phyloP scores from a whole-genome alignment of 345 rosid species.

The Populus ilicifolia region DNA sequence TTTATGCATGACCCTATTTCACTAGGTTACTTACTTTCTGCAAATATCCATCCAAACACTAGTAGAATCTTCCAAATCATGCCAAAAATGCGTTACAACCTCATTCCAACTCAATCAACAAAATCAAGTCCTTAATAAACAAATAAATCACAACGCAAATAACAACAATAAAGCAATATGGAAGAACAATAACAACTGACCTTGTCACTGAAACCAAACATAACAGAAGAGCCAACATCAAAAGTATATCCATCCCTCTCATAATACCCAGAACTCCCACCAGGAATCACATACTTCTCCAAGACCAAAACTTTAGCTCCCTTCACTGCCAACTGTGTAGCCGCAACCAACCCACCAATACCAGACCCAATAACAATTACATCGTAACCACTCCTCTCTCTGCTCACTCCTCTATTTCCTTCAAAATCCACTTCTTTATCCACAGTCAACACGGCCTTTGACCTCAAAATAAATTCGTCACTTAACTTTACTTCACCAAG shows the following conservation, averaged over 20 bases:
- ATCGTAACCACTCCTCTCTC: conserved; percentile 44
- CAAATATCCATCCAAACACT: not conserved
- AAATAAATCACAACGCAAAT: not conserved
- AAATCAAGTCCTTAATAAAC: not conserved
- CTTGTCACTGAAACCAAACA: conserved; percentile 94
- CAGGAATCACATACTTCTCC: conserved; percentile 94
- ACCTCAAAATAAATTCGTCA: conserved; percentile 16
- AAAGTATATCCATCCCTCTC: conserved; percentile 83
- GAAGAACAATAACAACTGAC: conserved; percentile 30
- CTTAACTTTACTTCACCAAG: conserved; percentile 12
- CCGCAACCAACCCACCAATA: conserved; percentile 88
- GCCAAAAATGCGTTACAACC: not conserved
- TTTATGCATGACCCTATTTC: not conserved
- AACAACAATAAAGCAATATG: not conserved
- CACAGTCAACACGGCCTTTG: conserved; percentile 35
- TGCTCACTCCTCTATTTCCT: conserved; percentile 22
- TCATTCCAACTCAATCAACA: not conserved
- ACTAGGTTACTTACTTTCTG: not conserved
- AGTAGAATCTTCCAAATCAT: not conserved
- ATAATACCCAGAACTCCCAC: conserved; percentile 92
- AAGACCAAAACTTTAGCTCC: conserved; percentile 80
- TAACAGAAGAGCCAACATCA: conserved; percentile 95
- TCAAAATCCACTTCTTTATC: conserved; percentile 29
- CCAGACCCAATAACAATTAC: conserved; percentile 92
- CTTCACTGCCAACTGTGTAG: conserved; percentile 81